Evolutionary conservation across 2,329 filamentous ascomycete species (phyloP), one percentile per base, ranked within the genome.

Genomic region (Didymella pinodella): DNA sequence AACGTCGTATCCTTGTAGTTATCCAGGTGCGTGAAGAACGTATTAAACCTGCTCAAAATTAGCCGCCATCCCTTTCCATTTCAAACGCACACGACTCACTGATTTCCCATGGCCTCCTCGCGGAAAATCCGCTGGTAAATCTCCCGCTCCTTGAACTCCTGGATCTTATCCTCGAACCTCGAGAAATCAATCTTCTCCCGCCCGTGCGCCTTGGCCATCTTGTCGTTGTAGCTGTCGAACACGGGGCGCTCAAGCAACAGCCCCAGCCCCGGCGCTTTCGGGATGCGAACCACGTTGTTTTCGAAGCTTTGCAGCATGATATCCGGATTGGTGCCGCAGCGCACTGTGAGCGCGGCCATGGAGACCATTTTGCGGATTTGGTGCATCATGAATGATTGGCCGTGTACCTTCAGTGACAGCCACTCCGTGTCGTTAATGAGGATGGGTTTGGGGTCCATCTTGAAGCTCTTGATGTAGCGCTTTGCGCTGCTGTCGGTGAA

Each of bases 381-480:
- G 78, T 99, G 95, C 95, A 99, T 99, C 95, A 99, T 99, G 84
- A 99, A 99, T 73, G 90, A 94, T 79, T 99, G 95, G 0, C 95
- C 95, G 78, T 99, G 95, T 25, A 99, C 93, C 76, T 96, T 97
- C 66, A 98, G 83, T 43, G 90, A 95, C 4, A 99, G 83, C 95
- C 95, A 99, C 81, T 99, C 91, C 1, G 93, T 97, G 73, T 94
- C 88, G 76, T 92, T 87, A 77, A 96, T 96, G 72, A 93, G 87
- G 71, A 97, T 89, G 29, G 77, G 76, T 20, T 75, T 70, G 3
- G 92, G 90, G 57, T 69, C 73, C 34, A 92, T 89, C 36, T 89
- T 83, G 81, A 99, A 99, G 2, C 91, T 95, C 76, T 93, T 95
- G 82, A 99, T 99, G 73, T 91, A 88, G 6, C 95, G 88, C 78